Evolutionary conservation across 345 rosid genomes (phyloP).

Genomic region (Hypericum androsaemum): DNA sequence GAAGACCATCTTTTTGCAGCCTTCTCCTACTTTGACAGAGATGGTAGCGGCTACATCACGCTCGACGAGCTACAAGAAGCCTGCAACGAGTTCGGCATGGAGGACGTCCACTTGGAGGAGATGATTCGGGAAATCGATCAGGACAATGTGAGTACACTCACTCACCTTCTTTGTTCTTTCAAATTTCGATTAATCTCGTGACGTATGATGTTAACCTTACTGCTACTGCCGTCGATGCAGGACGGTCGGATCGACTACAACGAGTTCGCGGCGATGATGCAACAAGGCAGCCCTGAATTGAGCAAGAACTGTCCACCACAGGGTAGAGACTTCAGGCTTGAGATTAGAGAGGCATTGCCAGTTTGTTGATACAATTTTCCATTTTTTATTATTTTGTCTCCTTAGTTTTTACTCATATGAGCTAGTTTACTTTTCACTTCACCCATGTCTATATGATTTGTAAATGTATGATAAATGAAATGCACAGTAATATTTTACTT

Average conservation of each 20-base stretch:
- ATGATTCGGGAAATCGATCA: slow-evolving; percentile 56
- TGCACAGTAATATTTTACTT: too few species aligned
- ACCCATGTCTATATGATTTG: too few species aligned
- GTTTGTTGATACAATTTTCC: slow-evolving; percentile 22
- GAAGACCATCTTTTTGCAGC: slow-evolving; percentile 54
- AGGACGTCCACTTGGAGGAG: slow-evolving; percentile 40
- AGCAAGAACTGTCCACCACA: slow-evolving; percentile 15
- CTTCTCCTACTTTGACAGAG: slow-evolving; percentile 61
- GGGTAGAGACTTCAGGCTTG: slow-evolving; percentile 21
- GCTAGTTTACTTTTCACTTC: too few species aligned
- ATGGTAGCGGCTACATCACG: slow-evolving; percentile 63
- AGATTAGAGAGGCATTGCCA: slow-evolving; percentile 30
- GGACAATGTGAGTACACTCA: slow-evolving; percentile 46
- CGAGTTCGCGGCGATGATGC: slow-evolving; percentile 72
- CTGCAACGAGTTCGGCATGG: slow-evolving; percentile 53
- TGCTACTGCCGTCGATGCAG: slow-evolving; percentile 17
- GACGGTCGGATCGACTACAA: slow-evolving; percentile 61
- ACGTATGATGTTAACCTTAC: not conserved
- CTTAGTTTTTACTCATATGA: too few species aligned
- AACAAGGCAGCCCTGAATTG: slow-evolving; percentile 29
- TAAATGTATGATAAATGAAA: too few species aligned
- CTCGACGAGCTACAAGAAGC: slow-evolving; percentile 59
- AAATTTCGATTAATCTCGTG: not conserved
- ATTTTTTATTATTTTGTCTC: not conserved
- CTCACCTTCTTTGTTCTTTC: not conserved